Conservation (phyloP, 371 early-diverging fungal genomes). For the Rhizopus arrhizus region DNA sequence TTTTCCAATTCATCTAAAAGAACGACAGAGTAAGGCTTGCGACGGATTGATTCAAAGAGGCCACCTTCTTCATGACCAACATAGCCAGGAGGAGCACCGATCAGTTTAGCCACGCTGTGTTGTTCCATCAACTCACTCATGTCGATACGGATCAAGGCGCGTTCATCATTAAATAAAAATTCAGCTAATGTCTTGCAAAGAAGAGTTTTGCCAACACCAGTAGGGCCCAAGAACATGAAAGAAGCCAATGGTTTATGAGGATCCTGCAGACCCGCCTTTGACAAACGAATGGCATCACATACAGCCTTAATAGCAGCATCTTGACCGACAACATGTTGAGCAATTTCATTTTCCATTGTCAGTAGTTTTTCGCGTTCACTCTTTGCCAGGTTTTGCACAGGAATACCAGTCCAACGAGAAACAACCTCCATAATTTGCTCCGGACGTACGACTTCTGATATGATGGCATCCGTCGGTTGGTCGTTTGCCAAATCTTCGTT, state of each 20-base stretch:
- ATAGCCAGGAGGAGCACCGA: slow-evolving; percentile 92
- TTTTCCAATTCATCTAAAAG: slow-evolving; percentile 94
- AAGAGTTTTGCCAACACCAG: slow-evolving; percentile 87
- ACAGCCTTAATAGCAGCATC: slow-evolving; percentile 79
- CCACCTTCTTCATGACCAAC: slow-evolving; percentile 89
- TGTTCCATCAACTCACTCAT: slow-evolving; percentile 92
- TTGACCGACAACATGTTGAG: slow-evolving; percentile 85
- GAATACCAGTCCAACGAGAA: slow-evolving; percentile 89
- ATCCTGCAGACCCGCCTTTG: slow-evolving; percentile 84
- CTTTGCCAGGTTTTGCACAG: slow-evolving; percentile 75
- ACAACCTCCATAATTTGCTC: slow-evolving; percentile 89
- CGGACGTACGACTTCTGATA: slow-evolving; percentile 84
- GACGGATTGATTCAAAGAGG: slow-evolving; percentile 87
- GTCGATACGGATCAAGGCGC: slow-evolving; percentile 85
- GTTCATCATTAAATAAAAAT: slow-evolving; percentile 86
- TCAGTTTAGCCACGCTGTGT: slow-evolving; percentile 80
- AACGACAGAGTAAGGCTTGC: slow-evolving; percentile 88
- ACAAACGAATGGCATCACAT: slow-evolving; percentile 70
- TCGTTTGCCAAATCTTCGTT: slow-evolving; percentile 54
- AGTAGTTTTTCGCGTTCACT: slow-evolving; percentile 83
- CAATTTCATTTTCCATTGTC: slow-evolving; percentile 77
- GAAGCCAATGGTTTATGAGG: slow-evolving; percentile 85
- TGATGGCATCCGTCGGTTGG: slow-evolving; percentile 39
- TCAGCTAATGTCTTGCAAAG: slow-evolving; percentile 88
- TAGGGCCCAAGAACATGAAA: slow-evolving; percentile 93